Evolutionary conservation across 2,329 filamentous ascomycete genomes (phyloP).

Genomic region (Colletotrichum echinochloae): DNA sequence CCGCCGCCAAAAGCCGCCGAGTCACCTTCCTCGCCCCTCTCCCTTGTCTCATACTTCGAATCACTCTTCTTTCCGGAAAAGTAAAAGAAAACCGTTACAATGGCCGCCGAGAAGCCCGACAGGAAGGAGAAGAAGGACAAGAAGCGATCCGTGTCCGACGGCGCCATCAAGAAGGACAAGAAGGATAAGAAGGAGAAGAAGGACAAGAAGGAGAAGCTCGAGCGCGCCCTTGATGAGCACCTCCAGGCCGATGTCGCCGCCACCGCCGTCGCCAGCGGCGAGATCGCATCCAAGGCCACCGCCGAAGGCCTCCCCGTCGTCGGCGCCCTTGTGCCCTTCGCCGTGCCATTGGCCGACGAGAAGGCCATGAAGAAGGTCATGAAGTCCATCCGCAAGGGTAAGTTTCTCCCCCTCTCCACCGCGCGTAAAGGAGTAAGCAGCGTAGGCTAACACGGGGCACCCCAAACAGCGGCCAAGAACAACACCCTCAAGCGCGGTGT

Average conservation of each 20-base stretch:
- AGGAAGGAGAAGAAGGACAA: conserved; percentile 58
- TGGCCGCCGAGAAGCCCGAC: conserved; percentile 62
- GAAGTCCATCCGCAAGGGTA: conserved; percentile 69
- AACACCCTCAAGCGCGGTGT: conserved; percentile 97
- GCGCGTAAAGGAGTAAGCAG: neutral
- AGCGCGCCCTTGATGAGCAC: conserved; percentile 73
- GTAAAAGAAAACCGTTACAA: conserved; percentile 46
- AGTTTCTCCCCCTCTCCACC: conserved; percentile 41
- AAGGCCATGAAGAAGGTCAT: conserved; percentile 76
- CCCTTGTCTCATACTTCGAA: neutral
- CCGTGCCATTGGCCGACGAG: conserved; percentile 82
- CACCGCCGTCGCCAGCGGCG: conserved; percentile 55
- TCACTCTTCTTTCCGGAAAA: neutral
- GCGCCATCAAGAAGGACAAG: conserved; percentile 53
- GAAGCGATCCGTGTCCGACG: conserved; percentile 46
- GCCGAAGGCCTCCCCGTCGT: conserved; percentile 54
- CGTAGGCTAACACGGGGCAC: conserved; percentile 33
- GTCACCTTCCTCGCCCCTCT: neutral
- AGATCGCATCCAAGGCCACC: conserved; percentile 51
- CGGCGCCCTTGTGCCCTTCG: conserved; percentile 83
- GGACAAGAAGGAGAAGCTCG: conserved; percentile 74
- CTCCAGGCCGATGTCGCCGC: conserved; percentile 66
- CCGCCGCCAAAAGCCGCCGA: neutral
- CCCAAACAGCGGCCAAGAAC: conserved; percentile 83
- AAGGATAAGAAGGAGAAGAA: conserved; percentile 71